Conservation (phyloP, 768 basidiomycete species). For the Boletellus ananiceps region DNA sequence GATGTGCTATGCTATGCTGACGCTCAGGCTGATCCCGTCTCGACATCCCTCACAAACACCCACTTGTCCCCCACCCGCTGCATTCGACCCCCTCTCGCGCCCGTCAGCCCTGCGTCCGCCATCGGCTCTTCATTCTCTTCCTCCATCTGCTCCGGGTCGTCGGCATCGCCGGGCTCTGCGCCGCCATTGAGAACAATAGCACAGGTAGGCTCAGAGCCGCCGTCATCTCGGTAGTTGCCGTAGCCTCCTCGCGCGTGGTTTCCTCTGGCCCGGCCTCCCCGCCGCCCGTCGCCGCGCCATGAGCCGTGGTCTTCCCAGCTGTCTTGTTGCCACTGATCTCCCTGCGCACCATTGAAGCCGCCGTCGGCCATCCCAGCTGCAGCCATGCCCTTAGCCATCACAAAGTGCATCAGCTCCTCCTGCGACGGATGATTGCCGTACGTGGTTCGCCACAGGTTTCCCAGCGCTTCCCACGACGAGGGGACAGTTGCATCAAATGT, state of each 20-base stretch:
- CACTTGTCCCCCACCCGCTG: slow-evolving; percentile 67
- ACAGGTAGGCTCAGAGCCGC: slow-evolving; percentile 42
- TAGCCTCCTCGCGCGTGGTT: slow-evolving; percentile 32
- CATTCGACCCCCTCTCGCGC: slow-evolving; percentile 47
- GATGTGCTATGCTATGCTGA: slow-evolving; percentile 18
- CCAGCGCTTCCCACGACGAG: slow-evolving; percentile 75
- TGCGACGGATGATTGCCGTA: slow-evolving; percentile 65
- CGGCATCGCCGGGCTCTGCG: slow-evolving; percentile 18
- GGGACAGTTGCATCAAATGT: slow-evolving; percentile 73
- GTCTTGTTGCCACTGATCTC: slow-evolving; percentile 23
- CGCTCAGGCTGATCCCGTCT: slow-evolving; percentile 19
- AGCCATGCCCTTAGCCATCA: slow-evolving; percentile 40
- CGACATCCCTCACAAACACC: slow-evolving; percentile 55
- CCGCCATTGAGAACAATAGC: slow-evolving; percentile 57
- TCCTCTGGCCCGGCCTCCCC: slow-evolving; percentile 38
- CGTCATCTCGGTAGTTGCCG: slow-evolving; percentile 48
- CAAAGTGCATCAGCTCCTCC: slow-evolving; percentile 73
- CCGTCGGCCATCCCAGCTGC: slow-evolving; percentile 12
- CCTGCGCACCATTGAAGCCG: slow-evolving; percentile 17
- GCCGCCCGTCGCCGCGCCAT: slow-evolving; percentile 34
- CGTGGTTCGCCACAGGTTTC: slow-evolving; percentile 70
- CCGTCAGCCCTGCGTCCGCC: too few relatives aligned
- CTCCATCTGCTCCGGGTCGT: neutral
- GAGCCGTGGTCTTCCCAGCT: slow-evolving; percentile 29
- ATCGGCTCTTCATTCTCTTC: neutral